These are phyloP conservation scores for Alternaria rosae DNA, from an alignment of 2,329 filamentous ascomycete species.

Conservation along the genomic window DNA sequence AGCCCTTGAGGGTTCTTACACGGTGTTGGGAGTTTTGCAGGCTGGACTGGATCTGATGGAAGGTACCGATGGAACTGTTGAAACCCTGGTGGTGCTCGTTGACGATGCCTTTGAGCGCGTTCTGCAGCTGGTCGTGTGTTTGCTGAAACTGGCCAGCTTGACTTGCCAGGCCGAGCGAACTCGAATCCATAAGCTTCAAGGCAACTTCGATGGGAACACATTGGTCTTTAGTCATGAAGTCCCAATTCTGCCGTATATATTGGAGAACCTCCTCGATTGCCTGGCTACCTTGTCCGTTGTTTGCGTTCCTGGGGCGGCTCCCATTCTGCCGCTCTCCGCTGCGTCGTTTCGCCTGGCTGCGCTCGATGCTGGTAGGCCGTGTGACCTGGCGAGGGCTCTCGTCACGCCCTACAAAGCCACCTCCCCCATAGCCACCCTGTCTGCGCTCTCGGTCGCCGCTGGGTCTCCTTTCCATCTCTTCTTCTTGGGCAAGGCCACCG, in stretches of 20 bases:
- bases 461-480: constrained; percentile 29
- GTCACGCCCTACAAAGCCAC: constrained; percentile 31
- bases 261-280: constrained; percentile 70
- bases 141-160: constrained; percentile 85
- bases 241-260: constrained; percentile 88
- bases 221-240: constrained; percentile 85
- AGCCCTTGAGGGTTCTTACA: constrained; percentile 82
- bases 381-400: constrained; percentile 41
- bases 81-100: constrained; percentile 98
- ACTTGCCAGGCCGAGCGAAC: constrained; percentile 89
- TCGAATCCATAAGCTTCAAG: constrained; percentile 92
- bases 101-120: constrained; percentile 90
- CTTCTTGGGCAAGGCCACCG: constrained; percentile 40
- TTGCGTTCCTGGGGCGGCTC: constrained; percentile 38
- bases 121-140: constrained; percentile 88
- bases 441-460: constrained; percentile 31
- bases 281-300: constrained; percentile 50
- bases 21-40: constrained; percentile 88
- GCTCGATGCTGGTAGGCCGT: constrained; percentile 53
- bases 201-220: constrained; percentile 94
- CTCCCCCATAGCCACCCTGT: constrained; percentile 49
- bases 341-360: constrained; percentile 50
- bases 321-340: constrained; percentile 46
- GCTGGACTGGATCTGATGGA: constrained; percentile 96
- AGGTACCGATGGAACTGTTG: constrained; percentile 98